A percentile compares a stretch with the other conserved stretches of the same genome.
phyloP scores from a whole-genome alignment of 2,329 filamentous ascomycete genomes.

The Myriosclerotinia curreyana region DNA sequence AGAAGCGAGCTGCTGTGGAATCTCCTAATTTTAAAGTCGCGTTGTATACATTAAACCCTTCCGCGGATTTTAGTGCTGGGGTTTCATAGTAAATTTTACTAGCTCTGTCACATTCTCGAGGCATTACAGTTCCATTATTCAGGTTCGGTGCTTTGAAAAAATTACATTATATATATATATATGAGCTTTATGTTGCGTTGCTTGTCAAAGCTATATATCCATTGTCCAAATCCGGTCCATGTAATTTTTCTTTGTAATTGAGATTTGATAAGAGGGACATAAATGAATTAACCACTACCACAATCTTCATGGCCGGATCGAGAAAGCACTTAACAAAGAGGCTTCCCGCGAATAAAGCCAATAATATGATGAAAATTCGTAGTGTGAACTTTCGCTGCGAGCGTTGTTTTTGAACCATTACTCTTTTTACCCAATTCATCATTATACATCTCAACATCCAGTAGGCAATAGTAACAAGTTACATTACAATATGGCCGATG shows the following conservation, averaged over 20 bases:
- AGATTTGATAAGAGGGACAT: background rate
- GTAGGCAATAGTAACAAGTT: background rate
- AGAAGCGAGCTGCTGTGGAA: background rate
- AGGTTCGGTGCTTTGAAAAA: background rate
- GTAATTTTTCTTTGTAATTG: background rate
- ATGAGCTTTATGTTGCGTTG: too few relatives aligned
- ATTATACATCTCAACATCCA: background rate
- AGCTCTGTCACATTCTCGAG: rapidly evolving
- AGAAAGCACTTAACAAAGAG: background rate
- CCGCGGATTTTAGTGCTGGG: background rate
- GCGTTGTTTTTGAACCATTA: too few relatives aligned
- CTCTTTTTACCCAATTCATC: background rate
- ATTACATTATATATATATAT: background rate
- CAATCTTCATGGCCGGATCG: background rate
- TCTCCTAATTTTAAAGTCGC: background rate
- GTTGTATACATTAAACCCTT: too few relatives aligned
- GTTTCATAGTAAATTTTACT: too few relatives aligned
- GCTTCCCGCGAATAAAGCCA: background rate
- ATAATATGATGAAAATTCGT: background rate
- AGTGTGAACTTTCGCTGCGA: background rate
- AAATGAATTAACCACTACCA: background rate
- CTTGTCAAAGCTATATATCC: background rate
- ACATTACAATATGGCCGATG: background rate
- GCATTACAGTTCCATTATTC: background rate
- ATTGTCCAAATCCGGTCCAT: background rate